Percentiles rank a stretch among this genome's conserved stretches.
phyloP scores from a whole-genome alignment of 73 alveolate species.

The Paramecium pentaurelia region DNA sequence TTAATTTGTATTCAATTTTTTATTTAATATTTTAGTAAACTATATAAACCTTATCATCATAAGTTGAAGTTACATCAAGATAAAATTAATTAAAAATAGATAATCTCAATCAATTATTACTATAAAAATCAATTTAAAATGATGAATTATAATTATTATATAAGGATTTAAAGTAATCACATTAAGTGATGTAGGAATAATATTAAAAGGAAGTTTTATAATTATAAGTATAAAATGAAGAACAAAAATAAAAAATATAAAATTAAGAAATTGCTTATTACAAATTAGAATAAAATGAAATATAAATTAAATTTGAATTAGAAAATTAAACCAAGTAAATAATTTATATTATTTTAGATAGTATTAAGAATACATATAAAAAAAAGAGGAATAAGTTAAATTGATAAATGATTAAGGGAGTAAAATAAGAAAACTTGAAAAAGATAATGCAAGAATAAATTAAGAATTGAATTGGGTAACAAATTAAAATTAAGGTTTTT shows the following conservation, averaged over 20 bases:
- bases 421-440: neutral
- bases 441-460: neutral
- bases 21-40: neutral
- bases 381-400: neutral
- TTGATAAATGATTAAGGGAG: neutral
- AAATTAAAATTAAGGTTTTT: neutral
- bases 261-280: neutral
- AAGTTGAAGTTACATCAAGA: neutral
- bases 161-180: neutral
- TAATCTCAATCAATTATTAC: neutral
- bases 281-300: neutral
- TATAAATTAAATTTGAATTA: neutral
- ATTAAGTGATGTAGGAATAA: neutral
- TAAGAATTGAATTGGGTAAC: constrained; percentile 21
- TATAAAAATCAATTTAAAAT: neutral
- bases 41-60: neutral
- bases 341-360: neutral
- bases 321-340: neutral
- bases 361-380: neutral
- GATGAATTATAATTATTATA: neutral
- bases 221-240: neutral
- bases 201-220: neutral
- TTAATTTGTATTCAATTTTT: neutral
- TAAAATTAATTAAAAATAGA: neutral
- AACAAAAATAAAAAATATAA: neutral